Conservation (phyloP, 2,329 filamentous ascomycete species). For the Thielaviopsis musarum region DNA sequence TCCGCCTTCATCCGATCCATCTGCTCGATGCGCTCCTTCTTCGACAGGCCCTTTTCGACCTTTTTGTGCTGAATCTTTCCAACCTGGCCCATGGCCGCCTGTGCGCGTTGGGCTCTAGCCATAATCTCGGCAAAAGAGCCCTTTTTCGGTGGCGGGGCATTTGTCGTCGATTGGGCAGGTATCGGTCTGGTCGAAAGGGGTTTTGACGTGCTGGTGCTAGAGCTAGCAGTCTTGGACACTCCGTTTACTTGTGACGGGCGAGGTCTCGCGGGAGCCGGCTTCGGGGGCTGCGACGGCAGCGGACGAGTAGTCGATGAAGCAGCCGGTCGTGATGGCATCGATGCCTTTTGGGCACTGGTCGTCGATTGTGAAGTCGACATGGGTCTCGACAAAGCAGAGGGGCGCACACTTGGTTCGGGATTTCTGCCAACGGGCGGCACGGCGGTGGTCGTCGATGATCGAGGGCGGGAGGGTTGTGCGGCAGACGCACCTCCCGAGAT, state of each 20-base stretch:
- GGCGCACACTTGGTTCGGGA: not conserved
- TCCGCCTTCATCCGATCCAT: slow-evolving; percentile 8
- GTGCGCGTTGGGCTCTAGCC: slow-evolving; percentile 51
- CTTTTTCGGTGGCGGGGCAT: slow-evolving; percentile 40
- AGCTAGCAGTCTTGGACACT: slow-evolving; percentile 1
- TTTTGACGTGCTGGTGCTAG: not conserved
- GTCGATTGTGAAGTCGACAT: not conserved
- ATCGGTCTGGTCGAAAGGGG: not conserved
- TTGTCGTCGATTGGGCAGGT: not conserved
- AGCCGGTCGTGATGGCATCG: slow-evolving; percentile 13
- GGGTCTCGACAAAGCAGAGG: not conserved
- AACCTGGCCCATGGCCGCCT: slow-evolving; percentile 41
- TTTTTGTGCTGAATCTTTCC: slow-evolving; percentile 63
- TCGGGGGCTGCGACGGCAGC: slow-evolving; percentile 14
- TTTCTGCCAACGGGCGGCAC: not conserved
- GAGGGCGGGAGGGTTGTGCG: not conserved
- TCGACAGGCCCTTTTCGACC: slow-evolving; percentile 42
- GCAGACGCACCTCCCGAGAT: slow-evolving; percentile 4
- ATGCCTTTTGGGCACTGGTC: slow-evolving; percentile 1
- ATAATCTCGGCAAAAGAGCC: slow-evolving; percentile 61
- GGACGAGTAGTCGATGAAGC: slow-evolving; percentile 19
- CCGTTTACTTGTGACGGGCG: slow-evolving; percentile 4
- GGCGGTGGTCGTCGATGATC: not conserved
- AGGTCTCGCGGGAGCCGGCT: slow-evolving; percentile 15
- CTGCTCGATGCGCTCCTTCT: slow-evolving; percentile 35